Percentiles rank a stretch among this genome's conserved stretches.
phyloP scores from a whole-genome alignment of 352 stramenopile genomes.

The Phytophthora cactorum region DNA sequence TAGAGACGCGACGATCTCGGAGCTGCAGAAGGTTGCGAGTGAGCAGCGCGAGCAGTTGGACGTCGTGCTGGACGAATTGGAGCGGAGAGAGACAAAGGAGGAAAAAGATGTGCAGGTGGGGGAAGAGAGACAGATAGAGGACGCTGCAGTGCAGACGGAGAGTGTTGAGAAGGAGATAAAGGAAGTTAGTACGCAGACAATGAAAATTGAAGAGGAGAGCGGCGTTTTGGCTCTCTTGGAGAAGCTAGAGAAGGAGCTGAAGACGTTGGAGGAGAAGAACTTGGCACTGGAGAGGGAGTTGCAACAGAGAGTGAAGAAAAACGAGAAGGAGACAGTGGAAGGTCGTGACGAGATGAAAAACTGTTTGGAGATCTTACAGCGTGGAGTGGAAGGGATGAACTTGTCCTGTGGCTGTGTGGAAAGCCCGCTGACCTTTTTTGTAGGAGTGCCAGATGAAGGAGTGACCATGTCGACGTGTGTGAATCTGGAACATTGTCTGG shows the following conservation, averaged over 20 bases:
- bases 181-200: constrained; percentile 20
- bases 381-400: constrained; percentile 23
- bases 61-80: constrained; percentile 37
- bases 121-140: constrained; percentile 1
- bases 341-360: constrained; percentile 8
- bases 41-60: constrained; percentile 37
- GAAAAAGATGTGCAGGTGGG: constrained; percentile 23
- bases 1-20: constrained; percentile 27
- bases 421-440: constrained; percentile 22
- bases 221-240: constrained; percentile 15
- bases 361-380: constrained; percentile 33
- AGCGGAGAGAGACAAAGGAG: constrained; percentile 31
- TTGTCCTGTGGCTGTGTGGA: constrained; percentile 32
- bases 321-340: constrained; percentile 5
- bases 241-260: constrained; percentile 33
- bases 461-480: constrained; percentile 22
- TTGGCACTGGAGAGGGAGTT: constrained; percentile 27
- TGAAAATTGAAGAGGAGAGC: not conserved
- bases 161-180: not conserved
- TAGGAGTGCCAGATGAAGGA: constrained; percentile 3
- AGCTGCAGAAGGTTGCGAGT: constrained; percentile 23
- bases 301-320: constrained; percentile 13
- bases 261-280: constrained; percentile 32
- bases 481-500: constrained; percentile 34
- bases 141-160: constrained; percentile 27